These are phyloP conservation scores for Citrus unshiu DNA, from an alignment of 345 rosid species.

Conservation along the genomic window DNA sequence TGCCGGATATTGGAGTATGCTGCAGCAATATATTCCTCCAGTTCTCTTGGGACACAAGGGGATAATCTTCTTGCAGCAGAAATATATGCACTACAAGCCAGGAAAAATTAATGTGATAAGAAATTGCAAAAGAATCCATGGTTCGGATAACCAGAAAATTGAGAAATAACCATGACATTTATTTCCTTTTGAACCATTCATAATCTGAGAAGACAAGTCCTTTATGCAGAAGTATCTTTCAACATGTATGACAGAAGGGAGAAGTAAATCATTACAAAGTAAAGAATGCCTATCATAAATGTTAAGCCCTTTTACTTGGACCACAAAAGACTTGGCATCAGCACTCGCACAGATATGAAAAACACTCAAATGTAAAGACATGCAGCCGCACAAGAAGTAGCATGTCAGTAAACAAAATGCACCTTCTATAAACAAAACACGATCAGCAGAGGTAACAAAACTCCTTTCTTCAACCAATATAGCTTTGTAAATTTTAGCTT, in stretches of 20 bases:
- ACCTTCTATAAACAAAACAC: neutral
- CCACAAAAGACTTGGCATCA: neutral
- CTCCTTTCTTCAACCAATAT: neutral
- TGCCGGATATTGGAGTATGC: conserved; percentile 92
- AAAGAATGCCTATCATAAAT: neutral
- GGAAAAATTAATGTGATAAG: conserved; percentile 9
- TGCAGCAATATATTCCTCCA: conserved; percentile 90
- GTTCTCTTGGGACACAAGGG: conserved; percentile 77
- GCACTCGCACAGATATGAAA: neutral
- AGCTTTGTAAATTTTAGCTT: neutral
- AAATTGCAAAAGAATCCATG: neutral
- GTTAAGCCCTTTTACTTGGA: conserved; percentile 7
- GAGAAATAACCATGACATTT: neutral
- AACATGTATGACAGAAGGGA: neutral
- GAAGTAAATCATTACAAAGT: neutral
- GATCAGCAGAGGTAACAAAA: neutral
- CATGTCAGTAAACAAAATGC: neutral
- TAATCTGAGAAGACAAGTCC: neutral
- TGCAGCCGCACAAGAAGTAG: neutral
- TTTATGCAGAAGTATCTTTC: neutral
- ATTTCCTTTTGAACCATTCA: neutral
- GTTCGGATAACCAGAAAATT: neutral
- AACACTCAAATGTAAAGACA: neutral
- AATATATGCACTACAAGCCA: conserved; percentile 68
- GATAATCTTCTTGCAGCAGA: conserved; percentile 90